phyloP scores from a whole-genome alignment of 495 filamentous ascomycete species.

The Penicillium ucsense region DNA sequence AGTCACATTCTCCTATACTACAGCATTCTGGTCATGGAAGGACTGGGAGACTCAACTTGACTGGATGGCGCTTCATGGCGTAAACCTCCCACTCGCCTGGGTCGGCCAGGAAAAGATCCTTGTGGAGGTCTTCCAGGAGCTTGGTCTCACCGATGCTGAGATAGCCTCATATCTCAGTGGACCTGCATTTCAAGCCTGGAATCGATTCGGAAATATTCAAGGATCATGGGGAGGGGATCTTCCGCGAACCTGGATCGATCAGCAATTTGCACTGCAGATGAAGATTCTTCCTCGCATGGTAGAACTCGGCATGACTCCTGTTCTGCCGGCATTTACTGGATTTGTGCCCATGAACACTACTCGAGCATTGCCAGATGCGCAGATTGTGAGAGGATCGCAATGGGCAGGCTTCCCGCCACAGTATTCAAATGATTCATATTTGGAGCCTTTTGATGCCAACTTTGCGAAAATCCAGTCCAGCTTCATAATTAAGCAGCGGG shows the following conservation, averaged over 20 bases:
- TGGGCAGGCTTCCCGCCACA: constrained; percentile 33
- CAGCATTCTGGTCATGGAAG: constrained; percentile 44
- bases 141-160: constrained; percentile 36
- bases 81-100: constrained; percentile 46
- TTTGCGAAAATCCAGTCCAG: constrained; percentile 36
- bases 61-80: constrained; percentile 44
- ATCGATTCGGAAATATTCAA: constrained; percentile 47
- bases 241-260: constrained; percentile 36
- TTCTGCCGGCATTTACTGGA: constrained; percentile 39
- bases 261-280: constrained; percentile 37
- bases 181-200: constrained; percentile 47
- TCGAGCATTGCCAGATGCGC: constrained; percentile 31
- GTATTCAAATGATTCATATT: constrained; percentile 41
- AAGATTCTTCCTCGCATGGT: constrained; percentile 41
- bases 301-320: constrained; percentile 46
- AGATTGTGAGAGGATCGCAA: constrained; percentile 35
- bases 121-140: constrained; percentile 38
- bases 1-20: constrained; percentile 48
- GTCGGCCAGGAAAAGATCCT: constrained; percentile 44
- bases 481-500: constrained; percentile 40
- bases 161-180: constrained; percentile 39
- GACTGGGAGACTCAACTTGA: constrained; percentile 47
- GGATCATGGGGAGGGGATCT: constrained; percentile 37
- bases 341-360: constrained; percentile 36
- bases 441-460: constrained; percentile 39